Conservation (phyloP, 2,329 filamentous ascomycete genomes). For the Arthrobotrys iridis region DNA sequence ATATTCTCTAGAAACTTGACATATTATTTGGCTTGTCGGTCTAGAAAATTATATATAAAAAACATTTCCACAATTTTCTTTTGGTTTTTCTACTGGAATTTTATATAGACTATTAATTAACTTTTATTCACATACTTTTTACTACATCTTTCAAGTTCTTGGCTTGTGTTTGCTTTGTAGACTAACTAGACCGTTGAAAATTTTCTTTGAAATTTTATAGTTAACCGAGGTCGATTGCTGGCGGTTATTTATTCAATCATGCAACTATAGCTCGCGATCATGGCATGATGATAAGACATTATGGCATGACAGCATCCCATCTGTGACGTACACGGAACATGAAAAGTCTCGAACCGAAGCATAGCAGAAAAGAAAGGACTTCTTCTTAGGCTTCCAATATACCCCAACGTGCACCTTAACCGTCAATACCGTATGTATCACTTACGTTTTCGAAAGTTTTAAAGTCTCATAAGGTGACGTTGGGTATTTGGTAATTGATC, state of each 20-base stretch:
- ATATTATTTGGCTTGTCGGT: constrained; percentile 55
- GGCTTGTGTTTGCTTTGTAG: background rate
- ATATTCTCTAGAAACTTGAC: constrained; percentile 45
- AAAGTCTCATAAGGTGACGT: background rate
- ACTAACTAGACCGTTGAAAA: too few relatives aligned
- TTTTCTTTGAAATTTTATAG: background rate
- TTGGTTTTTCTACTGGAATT: background rate
- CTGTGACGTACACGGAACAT: constrained; percentile 6
- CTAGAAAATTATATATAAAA: constrained; percentile 33
- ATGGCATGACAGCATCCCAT: background rate
- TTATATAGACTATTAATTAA: constrained; percentile 6
- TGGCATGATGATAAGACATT: constrained; percentile 6
- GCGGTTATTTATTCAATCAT: background rate
- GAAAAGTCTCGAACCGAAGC: background rate
- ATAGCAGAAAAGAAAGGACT: background rate
- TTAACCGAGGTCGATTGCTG: background rate
- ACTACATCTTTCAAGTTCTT: background rate
- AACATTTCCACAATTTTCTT: background rate
- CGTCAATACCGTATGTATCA: background rate
- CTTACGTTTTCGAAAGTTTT: too few relatives aligned
- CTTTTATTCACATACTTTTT: background rate
- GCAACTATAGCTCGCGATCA: background rate
- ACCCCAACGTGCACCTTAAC: background rate
- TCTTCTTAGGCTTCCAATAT: background rate
- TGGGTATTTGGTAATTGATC: background rate